Evolutionary conservation across 1,284 basidiomycete genomes (phyloP), one percentile per base, ranked within the genome.

Genomic region (Rhodotorula sp.): DNA sequence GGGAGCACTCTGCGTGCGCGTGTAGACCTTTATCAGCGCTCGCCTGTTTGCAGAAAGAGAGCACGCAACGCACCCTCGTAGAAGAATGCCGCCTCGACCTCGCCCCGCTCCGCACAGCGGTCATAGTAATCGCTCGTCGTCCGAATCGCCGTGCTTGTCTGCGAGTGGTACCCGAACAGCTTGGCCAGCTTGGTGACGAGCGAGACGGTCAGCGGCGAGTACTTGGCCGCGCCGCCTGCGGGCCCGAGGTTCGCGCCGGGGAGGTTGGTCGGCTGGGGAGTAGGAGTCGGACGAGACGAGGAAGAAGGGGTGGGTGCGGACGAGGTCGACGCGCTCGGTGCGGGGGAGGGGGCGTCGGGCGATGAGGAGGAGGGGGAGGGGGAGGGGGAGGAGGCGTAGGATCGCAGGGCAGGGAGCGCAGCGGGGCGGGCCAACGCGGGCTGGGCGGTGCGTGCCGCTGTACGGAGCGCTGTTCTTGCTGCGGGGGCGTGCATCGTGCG

Each of bases 1-100:
- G 85, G 62, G 86, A 85, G 80, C 93, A 97, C 76, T 89, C 95
- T 94, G 37, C 15, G 32, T 17, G 32, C 22, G 12, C 8, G 50
- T 5, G 50, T 9, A 12, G 5, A 7, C 17, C 29, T 5, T 9
- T 17, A 21, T 54, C 53, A 54, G 53, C 10, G 15, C 9, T 5
- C 21, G 3, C 1, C 32, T 32, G 10, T n/a, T 27, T 6, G 37
- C 8, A 15, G 39, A 39, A 17, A 22, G 1, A 50, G n/a, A 29
- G 46, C 22, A 53, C 39, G 54, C 58, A 41, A 57, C 77, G 67
- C 36, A 76, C 77, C 74, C 50, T 77, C 78, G 67, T 80, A 84
- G 81, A 83, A 85, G 71, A 84, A 85, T 12, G 75, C 78, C 53
- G 81, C 79, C 76, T 84, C 83, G 46, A 78, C 68, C 74, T 84